Percentiles rank a stretch among this genome's conserved stretches.
Conservation (phyloP, 179 eudicot genomes). For the Gypsophila paniculata region DNA sequence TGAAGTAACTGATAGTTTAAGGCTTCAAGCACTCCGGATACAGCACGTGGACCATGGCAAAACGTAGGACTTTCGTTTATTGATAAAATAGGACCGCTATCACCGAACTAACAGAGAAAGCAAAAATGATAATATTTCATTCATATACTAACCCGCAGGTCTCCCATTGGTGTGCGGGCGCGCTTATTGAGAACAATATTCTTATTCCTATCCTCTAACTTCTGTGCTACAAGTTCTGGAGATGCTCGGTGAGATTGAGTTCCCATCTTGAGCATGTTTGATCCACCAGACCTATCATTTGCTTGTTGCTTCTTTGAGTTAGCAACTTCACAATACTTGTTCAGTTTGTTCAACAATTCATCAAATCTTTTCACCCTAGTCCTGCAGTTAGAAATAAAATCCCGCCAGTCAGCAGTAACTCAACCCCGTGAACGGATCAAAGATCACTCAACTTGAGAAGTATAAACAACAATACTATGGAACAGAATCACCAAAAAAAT, state of each 20-base stretch:
- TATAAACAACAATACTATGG: neutral
- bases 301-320: conserved; percentile 58
- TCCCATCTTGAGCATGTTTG: conserved; percentile 60
- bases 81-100: neutral
- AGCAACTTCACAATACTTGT: conserved; percentile 45
- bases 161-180: conserved; percentile 74
- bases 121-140: neutral
- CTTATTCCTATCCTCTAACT: conserved; percentile 67
- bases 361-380: conserved; percentile 61
- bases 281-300: conserved; percentile 60
- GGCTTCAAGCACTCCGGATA: neutral
- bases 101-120: neutral
- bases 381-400: conserved; percentile 38
- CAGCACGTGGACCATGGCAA: conserved; percentile 1
- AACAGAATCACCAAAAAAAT: neutral
- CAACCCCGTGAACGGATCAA: neutral
- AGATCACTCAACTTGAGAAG: conserved; percentile 7
- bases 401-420: conserved; percentile 19
- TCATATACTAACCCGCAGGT: conserved; percentile 60
- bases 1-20: too few relatives aligned
- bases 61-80: conserved; percentile 1
- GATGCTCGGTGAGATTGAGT: conserved; percentile 55
- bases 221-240: conserved; percentile 50
- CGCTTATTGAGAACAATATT: conserved; percentile 66
- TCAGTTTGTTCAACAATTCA: conserved; percentile 54